Evolutionary conservation across 1,284 basidiomycete species (phyloP), one percentile per base, ranked within the genome.

Genomic region (Filobasidium uniguttulatum): DNA sequence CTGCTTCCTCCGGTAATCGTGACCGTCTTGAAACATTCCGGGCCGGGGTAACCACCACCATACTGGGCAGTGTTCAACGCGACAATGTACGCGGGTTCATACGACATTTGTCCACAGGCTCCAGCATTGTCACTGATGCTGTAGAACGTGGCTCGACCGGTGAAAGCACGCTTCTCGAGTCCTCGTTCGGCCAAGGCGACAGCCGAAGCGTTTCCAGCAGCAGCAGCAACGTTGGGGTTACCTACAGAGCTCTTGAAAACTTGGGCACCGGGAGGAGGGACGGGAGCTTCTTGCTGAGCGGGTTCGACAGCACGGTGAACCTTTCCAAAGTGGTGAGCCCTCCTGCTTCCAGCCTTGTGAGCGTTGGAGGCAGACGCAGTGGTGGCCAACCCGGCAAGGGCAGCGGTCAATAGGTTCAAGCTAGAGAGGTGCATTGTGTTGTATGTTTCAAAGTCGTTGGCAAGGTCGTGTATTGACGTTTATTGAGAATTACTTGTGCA

Each of bases 1-100:
- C 72, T 75, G 31, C 72, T 72, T 56, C 72, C 65, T 59, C 71
- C 71, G 40, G 69, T 65, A 57, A 78, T 74, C 45, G 71, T 73
- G 56, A 78, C 72, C 33, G 57, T 65, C 56, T 74, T 66, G 63
- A 72, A 74, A 61, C 76, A 78, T 54, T 73, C 62, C 1, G 65
- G 62, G 38, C 71, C 64, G 43, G 67, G 67, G 49, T 64, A 59
- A 37, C 61, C 61, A 49, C 58, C 48, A 33, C 62, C 63, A 47
- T 63, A 63, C 43, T 63, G 61, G 3, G 55, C 57, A 34, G 57
- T 50, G 47, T 60, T 53, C 3, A 52, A 29, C 36, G 56, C 50
- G 29, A 52, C 55, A 6, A 55, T 35, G 33, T 46, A 55, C 23
- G 51, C 53, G 6, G 53, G 53, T 37, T 55, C 53, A 41, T n/a